Percentiles rank a stretch among this genome's conserved stretches.
Conservation (phyloP, 2,329 filamentous ascomycete species). For the Colletotrichum camelliae region DNA sequence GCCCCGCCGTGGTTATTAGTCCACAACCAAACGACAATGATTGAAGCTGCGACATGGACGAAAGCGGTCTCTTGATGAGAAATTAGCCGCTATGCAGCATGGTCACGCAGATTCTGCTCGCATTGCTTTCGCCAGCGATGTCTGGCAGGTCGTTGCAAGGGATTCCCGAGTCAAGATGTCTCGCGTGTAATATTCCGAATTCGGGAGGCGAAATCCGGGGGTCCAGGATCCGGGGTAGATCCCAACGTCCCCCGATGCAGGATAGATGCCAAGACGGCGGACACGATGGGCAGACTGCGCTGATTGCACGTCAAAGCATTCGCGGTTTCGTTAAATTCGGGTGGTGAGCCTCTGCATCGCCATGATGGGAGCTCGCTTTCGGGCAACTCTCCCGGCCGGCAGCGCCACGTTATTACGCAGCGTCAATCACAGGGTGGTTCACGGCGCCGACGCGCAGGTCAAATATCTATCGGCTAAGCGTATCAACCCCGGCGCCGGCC, state of each 20-base stretch:
- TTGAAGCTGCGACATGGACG: neutral
- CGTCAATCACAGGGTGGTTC: neutral
- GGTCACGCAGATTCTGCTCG: neutral
- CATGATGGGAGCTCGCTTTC: neutral
- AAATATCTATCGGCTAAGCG: neutral
- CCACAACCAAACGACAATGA: neutral
- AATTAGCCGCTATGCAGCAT: neutral
- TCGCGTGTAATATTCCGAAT: neutral
- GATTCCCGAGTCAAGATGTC: neutral
- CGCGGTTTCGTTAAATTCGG: neutral
- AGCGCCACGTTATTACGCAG: neutral
- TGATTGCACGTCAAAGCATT: neutral
- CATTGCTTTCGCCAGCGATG: neutral
- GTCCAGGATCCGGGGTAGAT: neutral
- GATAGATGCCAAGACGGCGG: neutral
- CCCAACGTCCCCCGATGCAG: neutral
- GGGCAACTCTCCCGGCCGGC: neutral
- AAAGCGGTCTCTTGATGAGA: neutral
- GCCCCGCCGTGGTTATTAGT: neutral
- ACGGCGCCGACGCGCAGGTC: neutral
- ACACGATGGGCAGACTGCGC: neutral
- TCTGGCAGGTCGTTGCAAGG: neutral
- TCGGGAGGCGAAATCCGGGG: neutral
- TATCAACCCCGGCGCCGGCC: neutral
- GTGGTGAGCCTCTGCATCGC: neutral